Conservation (phyloP, 2,329 filamentous ascomycete species). For the Fusarium sp. region DNA sequence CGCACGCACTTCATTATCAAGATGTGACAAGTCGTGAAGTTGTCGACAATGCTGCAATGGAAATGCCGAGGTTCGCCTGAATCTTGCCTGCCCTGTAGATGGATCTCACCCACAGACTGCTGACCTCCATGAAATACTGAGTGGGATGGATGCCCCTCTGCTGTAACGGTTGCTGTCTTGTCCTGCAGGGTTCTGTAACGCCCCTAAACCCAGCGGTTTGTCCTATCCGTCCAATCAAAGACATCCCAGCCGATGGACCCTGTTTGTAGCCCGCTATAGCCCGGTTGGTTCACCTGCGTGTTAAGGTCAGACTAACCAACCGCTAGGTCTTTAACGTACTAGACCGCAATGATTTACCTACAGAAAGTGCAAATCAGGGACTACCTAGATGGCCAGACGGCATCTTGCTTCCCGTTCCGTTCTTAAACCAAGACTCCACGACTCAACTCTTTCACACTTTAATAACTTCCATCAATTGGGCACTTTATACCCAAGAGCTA, state of each 20-base stretch:
- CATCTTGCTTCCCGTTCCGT: conserved; percentile 28
- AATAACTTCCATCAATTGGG: not conserved
- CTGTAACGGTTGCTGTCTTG: not conserved
- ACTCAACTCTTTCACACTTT: conserved; percentile 3
- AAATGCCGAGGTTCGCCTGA: conserved; percentile 25
- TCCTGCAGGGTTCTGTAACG: conserved; percentile 14
- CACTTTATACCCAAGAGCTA: not conserved
- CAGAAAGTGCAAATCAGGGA: conserved; percentile 18
- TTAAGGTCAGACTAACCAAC: not conserved
- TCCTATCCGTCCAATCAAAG: not conserved
- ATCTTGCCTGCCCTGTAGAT: not conserved
- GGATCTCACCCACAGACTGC: conserved; percentile 1
- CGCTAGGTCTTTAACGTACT: not conserved
- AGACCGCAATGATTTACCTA: not conserved
- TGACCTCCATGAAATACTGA: too few relatives aligned
- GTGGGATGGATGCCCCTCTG: not conserved
- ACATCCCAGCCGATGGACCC: not conserved
- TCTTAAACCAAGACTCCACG: conserved; percentile 32
- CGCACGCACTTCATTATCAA: conserved; percentile 6
- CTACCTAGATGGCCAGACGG: conserved; percentile 3
- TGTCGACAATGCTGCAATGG: conserved; percentile 2
- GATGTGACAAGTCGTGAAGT: conserved; percentile 11
- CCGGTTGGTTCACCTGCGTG: not conserved
- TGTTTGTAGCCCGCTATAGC: not conserved
- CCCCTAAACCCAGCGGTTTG: conserved; percentile 19